A percentile compares a stretch with the other conserved stretches of the same genome.
These are phyloP conservation scores for Vicia villosa DNA, from an alignment of 306 rosid genomes.

Conservation along the genomic window DNA sequence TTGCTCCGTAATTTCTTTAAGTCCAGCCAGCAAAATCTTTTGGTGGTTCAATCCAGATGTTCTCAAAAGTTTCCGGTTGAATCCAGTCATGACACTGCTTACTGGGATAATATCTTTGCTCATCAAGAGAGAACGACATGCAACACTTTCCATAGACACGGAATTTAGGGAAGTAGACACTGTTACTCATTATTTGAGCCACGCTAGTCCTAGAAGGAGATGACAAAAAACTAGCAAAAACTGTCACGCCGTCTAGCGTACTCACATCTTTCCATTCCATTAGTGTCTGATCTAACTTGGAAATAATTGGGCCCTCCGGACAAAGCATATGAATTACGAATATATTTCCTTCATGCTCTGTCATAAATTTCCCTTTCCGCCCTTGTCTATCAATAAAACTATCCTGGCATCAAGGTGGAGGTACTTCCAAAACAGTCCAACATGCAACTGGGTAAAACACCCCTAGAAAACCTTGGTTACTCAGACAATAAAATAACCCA, in stretches of 20 bases:
- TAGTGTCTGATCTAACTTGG: slow-evolving; percentile 57
- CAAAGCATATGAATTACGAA: slow-evolving; percentile 64
- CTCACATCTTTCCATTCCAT: slow-evolving; percentile 73
- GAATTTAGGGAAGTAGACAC: slow-evolving; percentile 71
- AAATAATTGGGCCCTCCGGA: slow-evolving; percentile 68
- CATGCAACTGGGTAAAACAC: slow-evolving; percentile 61
- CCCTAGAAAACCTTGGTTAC: slow-evolving; percentile 78
- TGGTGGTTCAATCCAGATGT: slow-evolving; percentile 76
- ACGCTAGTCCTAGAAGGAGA: slow-evolving; percentile 69
- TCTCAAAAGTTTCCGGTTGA: slow-evolving; percentile 64
- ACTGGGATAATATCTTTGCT: slow-evolving; percentile 63
- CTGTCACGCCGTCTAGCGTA: slow-evolving; percentile 59
- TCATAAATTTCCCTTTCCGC: slow-evolving; percentile 82
- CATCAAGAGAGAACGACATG: slow-evolving; percentile 66
- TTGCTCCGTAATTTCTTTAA: slow-evolving; percentile 39
- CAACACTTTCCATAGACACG: slow-evolving; percentile 70
- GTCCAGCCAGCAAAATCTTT: slow-evolving; percentile 47
- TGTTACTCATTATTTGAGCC: slow-evolving; percentile 62
- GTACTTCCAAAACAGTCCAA: slow-evolving; percentile 72
- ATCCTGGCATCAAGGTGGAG: slow-evolving; percentile 75
- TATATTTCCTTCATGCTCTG: slow-evolving; percentile 64
- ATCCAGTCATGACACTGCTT: slow-evolving; percentile 74
- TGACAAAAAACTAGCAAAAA: slow-evolving; percentile 74
- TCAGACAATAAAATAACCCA: slow-evolving; percentile 71
- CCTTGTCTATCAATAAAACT: slow-evolving; percentile 66